Evolutionary conservation across 164 flowering plant species (phyloP).

Genomic region (Echeveria elegans): DNA sequence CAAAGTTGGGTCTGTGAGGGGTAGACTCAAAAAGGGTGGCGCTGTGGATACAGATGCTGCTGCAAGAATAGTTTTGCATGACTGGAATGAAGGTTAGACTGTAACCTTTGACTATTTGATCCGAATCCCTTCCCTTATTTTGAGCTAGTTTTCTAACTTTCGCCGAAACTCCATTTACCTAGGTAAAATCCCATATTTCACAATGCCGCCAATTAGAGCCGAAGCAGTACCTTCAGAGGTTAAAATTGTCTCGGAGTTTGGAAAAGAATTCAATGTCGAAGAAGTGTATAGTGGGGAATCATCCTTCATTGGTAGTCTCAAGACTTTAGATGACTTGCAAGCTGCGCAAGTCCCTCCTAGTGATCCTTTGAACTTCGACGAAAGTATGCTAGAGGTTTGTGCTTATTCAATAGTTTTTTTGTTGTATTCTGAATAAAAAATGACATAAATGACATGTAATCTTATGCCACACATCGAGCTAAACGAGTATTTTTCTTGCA

Average conservation of each 20-base stretch:
- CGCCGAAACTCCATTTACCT: conserved; percentile 11
- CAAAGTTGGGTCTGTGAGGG: conserved; percentile 78
- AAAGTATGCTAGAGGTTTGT: conserved; percentile 67
- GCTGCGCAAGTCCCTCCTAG: conserved; percentile 77
- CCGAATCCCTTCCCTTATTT: too few relatives aligned
- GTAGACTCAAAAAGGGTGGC: conserved; percentile 46
- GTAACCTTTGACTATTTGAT: conserved; percentile 14
- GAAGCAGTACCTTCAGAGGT: conserved; percentile 53
- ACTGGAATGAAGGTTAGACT: conserved; percentile 99
- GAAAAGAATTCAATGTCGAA: conserved; percentile 68
- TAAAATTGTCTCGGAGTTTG: conserved; percentile 23
- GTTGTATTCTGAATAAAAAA: not conserved
- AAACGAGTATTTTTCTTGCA: not conserved
- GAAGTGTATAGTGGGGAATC: conserved; percentile 44
- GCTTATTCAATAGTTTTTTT: not conserved
- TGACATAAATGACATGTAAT: too few relatives aligned
- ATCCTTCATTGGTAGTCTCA: conserved; percentile 41
- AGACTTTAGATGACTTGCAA: conserved; percentile 48
- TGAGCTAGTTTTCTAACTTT: not conserved
- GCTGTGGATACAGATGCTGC: not conserved
- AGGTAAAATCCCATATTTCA: conserved; percentile 92
- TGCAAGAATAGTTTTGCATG: conserved; percentile 75
- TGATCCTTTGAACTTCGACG: conserved; percentile 57
- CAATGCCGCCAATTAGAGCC: conserved; percentile 75
- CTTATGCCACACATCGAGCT: not conserved